These are phyloP conservation scores for Curvularia sp. DNA, from an alignment of 2,329 filamentous ascomycete genomes.

Conservation along the genomic window DNA sequence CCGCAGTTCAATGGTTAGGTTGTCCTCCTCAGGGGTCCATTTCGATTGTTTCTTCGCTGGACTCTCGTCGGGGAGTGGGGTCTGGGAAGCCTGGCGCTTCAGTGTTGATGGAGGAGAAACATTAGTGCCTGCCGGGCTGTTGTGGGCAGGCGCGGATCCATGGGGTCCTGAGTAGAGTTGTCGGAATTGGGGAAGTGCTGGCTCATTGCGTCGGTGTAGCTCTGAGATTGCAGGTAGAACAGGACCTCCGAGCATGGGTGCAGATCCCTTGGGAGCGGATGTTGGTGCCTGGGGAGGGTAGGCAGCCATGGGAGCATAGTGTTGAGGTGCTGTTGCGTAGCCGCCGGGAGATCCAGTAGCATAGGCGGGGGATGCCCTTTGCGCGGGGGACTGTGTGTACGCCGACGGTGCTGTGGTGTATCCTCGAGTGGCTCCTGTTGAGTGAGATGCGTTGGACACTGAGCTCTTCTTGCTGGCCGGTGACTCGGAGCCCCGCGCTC, in stretches of 20 bases:
- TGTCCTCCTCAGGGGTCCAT: constrained; percentile 92
- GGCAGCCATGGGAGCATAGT: constrained; percentile 39
- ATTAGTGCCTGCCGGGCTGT: constrained; percentile 35
- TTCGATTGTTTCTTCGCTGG: constrained; percentile 75
- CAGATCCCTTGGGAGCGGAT: constrained; percentile 33
- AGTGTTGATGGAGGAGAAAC: constrained; percentile 46
- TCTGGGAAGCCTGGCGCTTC: constrained; percentile 49
- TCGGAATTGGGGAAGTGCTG: constrained; percentile 49
- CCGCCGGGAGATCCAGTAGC: constrained; percentile 34
- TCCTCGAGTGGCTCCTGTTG: constrained; percentile 53
- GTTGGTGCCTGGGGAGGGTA: constrained; percentile 37
- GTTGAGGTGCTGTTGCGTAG: constrained; percentile 30
- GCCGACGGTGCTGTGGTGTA: constrained; percentile 47
- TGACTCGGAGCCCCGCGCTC: constrained; percentile 75
- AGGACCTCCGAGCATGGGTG: constrained; percentile 47
- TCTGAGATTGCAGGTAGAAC: constrained; percentile 49
- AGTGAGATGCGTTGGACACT: constrained; percentile 44
- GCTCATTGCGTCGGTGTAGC: constrained; percentile 50
- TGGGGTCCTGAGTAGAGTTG: constrained; percentile 53
- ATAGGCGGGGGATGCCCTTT: constrained; percentile 43
- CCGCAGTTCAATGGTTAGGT: constrained; percentile 89
- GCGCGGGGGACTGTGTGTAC: constrained; percentile 46
- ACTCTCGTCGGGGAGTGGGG: constrained; percentile 45
- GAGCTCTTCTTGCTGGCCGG: constrained; percentile 57
- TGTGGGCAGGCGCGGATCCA: constrained; percentile 28